Percentiles rank a stretch among this genome's conserved stretches.
phyloP scores from a whole-genome alignment of 2,329 filamentous ascomycete species.

The Cladosporium sp. region DNA sequence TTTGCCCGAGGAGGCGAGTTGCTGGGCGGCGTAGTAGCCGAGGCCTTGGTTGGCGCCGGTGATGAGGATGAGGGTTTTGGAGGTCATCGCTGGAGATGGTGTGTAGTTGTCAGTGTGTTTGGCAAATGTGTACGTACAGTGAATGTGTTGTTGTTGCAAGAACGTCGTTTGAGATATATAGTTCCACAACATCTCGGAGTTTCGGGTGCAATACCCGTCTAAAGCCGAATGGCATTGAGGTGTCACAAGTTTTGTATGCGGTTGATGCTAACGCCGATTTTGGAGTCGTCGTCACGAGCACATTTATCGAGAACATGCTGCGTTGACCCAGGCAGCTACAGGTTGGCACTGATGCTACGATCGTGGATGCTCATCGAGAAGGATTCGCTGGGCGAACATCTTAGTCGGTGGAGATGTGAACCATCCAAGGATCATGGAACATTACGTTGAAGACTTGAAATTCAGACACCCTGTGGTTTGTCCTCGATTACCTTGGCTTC shows the following conservation, averaged over 20 bases:
- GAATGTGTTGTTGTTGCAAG: background rate
- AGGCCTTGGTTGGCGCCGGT: constrained; percentile 48
- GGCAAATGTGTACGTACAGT: no score
- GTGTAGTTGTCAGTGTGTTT: no score
- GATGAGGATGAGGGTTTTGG: constrained; percentile 37
- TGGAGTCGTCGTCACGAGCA: background rate
- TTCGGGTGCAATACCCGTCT: constrained; percentile 1
- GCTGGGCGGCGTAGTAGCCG: constrained; percentile 44
- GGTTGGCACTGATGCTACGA: background rate
- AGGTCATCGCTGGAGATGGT: background rate
- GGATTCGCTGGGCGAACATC: background rate
- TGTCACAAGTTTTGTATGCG: background rate
- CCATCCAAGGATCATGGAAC: background rate
- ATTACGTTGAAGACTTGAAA: background rate
- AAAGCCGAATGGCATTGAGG: background rate
- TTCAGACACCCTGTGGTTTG: background rate
- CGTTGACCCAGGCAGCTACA: background rate
- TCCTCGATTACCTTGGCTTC: background rate
- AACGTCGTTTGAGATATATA: background rate
- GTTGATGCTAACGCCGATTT: background rate
- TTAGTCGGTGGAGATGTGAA: background rate
- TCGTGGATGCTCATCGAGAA: background rate
- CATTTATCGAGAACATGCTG: background rate
- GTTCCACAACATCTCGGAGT: background rate
- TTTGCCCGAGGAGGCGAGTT: constrained; percentile 38